Percentiles rank a stretch among this genome's conserved stretches.
These are phyloP conservation scores for Alternaria brassicicola DNA, from an alignment of 2,329 filamentous ascomycete species.

Conservation along the genomic window DNA sequence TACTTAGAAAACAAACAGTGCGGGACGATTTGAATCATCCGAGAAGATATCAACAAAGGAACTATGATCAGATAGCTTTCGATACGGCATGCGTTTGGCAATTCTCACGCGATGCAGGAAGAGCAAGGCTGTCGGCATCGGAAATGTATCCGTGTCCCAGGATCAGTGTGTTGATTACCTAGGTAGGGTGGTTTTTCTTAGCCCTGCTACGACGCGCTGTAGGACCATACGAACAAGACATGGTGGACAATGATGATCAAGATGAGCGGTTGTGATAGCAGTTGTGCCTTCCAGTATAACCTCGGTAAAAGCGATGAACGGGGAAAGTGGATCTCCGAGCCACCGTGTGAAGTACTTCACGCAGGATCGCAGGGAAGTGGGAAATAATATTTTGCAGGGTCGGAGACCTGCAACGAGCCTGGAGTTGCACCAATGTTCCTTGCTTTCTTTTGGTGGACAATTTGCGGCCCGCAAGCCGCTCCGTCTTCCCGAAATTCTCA, in stretches of 20 bases:
- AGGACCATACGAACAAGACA: neutral
- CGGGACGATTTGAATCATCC: neutral
- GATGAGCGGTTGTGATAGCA: neutral
- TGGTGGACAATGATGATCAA: neutral
- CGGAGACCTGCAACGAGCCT: neutral
- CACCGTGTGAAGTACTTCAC: neutral
- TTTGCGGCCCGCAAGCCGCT: constrained; percentile 13
- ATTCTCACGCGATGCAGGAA: neutral
- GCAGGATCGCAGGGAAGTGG: neutral
- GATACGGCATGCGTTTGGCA: neutral
- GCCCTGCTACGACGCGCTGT: neutral
- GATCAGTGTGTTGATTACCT: neutral
- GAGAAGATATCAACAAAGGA: neutral
- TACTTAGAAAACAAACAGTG: neutral
- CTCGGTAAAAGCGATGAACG: constrained; percentile 6
- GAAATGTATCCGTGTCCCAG: neutral
- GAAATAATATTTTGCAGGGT: neutral
- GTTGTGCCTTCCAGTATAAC: neutral
- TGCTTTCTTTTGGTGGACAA: neutral
- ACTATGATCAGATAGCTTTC: neutral
- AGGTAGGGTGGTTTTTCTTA: neutral
- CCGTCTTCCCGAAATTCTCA: constrained; percentile 9
- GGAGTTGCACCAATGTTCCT: neutral
- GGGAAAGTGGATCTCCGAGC: neutral
- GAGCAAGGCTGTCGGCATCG: neutral